Base-by-base conservation (phyloP, 495 filamentous ascomycete species). In the Astrocystis sublimbata region DNA sequence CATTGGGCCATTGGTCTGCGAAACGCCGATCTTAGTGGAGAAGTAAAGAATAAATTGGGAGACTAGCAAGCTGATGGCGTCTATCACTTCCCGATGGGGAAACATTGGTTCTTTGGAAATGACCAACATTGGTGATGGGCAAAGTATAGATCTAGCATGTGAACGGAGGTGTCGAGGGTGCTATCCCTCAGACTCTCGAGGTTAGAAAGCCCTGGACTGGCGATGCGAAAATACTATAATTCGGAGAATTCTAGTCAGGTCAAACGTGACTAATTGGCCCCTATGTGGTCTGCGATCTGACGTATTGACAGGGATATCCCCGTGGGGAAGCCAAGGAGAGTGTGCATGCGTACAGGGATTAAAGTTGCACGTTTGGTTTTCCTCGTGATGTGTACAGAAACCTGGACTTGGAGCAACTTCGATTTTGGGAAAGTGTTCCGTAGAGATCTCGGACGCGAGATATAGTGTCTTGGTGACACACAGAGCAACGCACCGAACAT, bases 361-460 rank as follows among this genome's bases (percentile, higher is more conserved):
- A 24, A 23, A 24, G 35, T 19, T 40, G 5, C 31, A 52, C 13
- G 17, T 52, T 52, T 30, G 12, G 13, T 35, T 35, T 52, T 4
- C 52, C 52, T 56, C 35, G 36, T 56, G 52, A 56, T 43, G 23
- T 30, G 24, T 42, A 19, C n/a, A n/a, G n/a, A n/a, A n/a, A n/a
- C n/a, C n/a, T n/a, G n/a, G n/a, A n/a, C 36, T 12, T 41, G 54
- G 54, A 57, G 38, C 54, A 43, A 40, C 35, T 30, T 57, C 54
- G 54, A 26, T 57, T 45, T 57, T 35, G 24, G 54, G 54, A 45
- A 57, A 31, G 26, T 21, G 4, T 57, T 24, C 15, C 54, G 54
- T 9, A 30, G 9, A 35, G 12, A 13, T 7, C 1, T 23, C 19
- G 17, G 35, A 35, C 54, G 19, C 43, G 19, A 8, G 3, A 30